A percentile compares a stretch with the other conserved stretches of the same genome.
Conservation (phyloP, 768 basidiomycete species). For the Psilocybe cubensis region DNA sequence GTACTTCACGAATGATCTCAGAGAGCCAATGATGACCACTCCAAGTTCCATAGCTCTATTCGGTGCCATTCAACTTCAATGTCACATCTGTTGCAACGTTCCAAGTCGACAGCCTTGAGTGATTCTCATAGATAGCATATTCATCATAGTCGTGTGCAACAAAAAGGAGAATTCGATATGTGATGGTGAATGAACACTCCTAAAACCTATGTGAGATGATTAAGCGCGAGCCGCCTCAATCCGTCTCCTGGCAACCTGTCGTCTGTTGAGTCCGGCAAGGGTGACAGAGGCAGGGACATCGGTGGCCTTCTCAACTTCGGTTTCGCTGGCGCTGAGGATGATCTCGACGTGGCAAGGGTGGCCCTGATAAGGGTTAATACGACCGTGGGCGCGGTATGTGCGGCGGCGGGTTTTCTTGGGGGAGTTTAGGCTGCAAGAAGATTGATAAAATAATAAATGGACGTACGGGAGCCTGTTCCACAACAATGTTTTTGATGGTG, state of each 20-base stretch:
- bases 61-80: too few relatives aligned
- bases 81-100: too few relatives aligned
- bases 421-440: constrained; percentile 6
- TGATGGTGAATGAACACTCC: constrained; percentile 1
- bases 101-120: not conserved
- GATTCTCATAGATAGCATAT: not conserved
- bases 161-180: constrained; percentile 6
- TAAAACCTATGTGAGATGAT: constrained; percentile 14
- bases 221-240: constrained; percentile 81
- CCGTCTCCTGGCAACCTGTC: constrained; percentile 85
- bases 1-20: too few relatives aligned
- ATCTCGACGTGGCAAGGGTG: constrained; percentile 97
- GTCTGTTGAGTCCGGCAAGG: constrained; percentile 75
- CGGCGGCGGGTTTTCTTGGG: constrained; percentile 94
- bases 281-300: constrained; percentile 64
- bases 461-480: constrained; percentile 97
- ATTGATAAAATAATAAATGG: not conserved
- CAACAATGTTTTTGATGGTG: constrained; percentile 93
- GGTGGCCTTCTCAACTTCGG: constrained; percentile 90
- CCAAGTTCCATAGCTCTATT: too few relatives aligned
- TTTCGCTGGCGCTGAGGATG: constrained; percentile 79
- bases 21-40: too few relatives aligned
- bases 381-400: constrained; percentile 97
- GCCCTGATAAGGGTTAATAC: constrained; percentile 99
- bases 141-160: constrained; percentile 2